These are phyloP conservation scores for Phytophthora palmivora DNA, from an alignment of 352 stramenopile species.

Conservation along the genomic window DNA sequence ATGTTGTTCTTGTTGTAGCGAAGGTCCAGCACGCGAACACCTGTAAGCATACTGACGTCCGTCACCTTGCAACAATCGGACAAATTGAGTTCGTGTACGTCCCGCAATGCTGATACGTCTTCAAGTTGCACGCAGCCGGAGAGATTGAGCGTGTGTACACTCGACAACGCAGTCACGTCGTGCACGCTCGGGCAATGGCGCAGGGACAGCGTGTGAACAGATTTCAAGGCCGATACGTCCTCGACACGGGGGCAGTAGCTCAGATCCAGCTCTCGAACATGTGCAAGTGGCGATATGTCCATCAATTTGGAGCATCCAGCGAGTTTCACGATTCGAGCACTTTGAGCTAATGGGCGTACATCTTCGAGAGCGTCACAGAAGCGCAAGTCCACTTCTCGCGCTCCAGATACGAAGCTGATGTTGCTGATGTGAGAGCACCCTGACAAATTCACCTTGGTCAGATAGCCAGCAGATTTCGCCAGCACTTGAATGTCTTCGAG, in stretches of 20 bases:
- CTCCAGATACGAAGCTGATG: constrained; percentile 44
- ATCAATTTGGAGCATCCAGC: constrained; percentile 54
- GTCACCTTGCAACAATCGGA: constrained; percentile 61
- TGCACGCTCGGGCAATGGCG: constrained; percentile 58
- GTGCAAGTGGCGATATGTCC: constrained; percentile 57
- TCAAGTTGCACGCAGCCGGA: constrained; percentile 56
- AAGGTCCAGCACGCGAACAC: constrained; percentile 66
- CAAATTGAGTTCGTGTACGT: constrained; percentile 68
- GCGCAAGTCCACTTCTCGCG: constrained; percentile 59
- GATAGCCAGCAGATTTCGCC: constrained; percentile 5
- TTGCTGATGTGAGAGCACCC: constrained; percentile 60
- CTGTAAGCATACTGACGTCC: constrained; percentile 60
- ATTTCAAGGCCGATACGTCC: constrained; percentile 52
- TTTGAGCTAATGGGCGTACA: constrained; percentile 33
- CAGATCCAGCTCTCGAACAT: constrained; percentile 62
- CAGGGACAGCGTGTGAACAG: constrained; percentile 67
- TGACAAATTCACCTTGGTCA: constrained; percentile 58
- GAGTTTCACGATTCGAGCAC: constrained; percentile 61
- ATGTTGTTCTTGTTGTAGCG: constrained; percentile 58
- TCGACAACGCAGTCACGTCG: constrained; percentile 56
- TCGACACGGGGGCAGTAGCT: constrained; percentile 68
- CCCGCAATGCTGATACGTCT: constrained; percentile 51
- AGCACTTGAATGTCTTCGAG: constrained; percentile 57
- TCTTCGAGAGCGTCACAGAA: constrained; percentile 77
- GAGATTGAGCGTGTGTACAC: constrained; percentile 63